Base-by-base conservation (phyloP, 139 green algal species). In the Zygnema circumcarinatum region DNA sequence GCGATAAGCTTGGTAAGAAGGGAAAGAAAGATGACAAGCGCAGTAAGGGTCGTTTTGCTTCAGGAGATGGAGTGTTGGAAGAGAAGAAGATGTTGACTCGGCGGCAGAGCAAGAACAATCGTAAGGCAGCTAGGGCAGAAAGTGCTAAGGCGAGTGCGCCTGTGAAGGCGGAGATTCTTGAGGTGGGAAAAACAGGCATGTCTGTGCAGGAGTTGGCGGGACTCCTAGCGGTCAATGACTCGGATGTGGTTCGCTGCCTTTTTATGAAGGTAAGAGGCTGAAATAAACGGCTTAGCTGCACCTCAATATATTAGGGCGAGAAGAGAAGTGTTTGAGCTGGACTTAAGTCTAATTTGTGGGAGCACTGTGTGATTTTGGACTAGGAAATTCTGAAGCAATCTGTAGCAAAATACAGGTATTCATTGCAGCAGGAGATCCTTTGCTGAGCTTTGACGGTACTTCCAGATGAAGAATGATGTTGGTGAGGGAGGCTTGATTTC, bases 151-250 rank as follows among this genome's bases (percentile, higher is more conserved):
- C 88, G 38, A 73, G 36, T 32, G 87, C 87, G 78, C 88, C 88
- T 36, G 89, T 91, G 0, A 72, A 74, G 52, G 79, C 40, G 90
- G 97, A 99, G 83, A 98, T 99, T 67, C 96, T 99, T 33, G 97
- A 98, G 88, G 94, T 98, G 2, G 94, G 94, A 1, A 69, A 94
- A 0, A 94, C 97, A 84, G 97, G 97, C 40, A 95, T 99, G 94
- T 86, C 80, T 0, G 91, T 99, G 54, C 82, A 90, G 3, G 95
- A 97, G 35, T 93, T 99, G 54, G 95, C 95, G 0, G 84, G 92
- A 20, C 62, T 89, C 42, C 92, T 98, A 32, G 95, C 96, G 33
- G 88, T 98, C 32, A 92, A 93, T 36, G 87, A 94, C 20, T 91
- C 88, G 1, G 95, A 99, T 68, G 88, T 99, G 11, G 93, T 99